Conservation (phyloP, 441 rosid genomes). For the Viola pubescens region DNA sequence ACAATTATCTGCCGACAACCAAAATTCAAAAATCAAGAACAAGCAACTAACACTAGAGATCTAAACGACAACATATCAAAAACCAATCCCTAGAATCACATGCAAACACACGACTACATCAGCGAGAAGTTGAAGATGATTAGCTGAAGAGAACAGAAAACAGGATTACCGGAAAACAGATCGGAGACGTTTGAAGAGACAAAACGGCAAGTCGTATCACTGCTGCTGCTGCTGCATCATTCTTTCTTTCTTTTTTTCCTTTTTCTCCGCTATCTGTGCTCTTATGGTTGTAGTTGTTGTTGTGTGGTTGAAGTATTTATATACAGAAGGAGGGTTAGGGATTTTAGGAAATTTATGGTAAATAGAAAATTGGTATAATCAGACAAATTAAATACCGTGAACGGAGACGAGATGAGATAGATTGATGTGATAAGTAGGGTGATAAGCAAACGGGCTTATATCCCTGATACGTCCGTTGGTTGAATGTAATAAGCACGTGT, state of each 20-base stretch:
- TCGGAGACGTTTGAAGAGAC: constrained; percentile 20
- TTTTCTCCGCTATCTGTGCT: background rate
- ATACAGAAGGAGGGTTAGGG: constrained; percentile 43
- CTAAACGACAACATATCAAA: constrained; percentile 7
- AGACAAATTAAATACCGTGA: constrained; percentile 37
- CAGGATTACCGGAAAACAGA: constrained; percentile 18
- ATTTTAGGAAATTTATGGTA: constrained; percentile 23
- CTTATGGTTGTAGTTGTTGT: background rate
- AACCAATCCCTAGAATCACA: constrained; percentile 4
- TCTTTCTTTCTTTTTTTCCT: constrained; percentile 15
- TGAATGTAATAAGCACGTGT: accelerated
- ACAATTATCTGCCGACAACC: constrained; percentile 3
- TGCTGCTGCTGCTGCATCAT: background rate
- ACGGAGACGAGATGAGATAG: constrained; percentile 32
- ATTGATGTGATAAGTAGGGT: constrained; percentile 8
- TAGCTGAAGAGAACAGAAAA: background rate
- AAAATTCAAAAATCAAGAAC: background rate
- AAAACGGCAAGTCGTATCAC: constrained; percentile 5
- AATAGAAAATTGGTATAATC: constrained; percentile 11
- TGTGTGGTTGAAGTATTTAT: constrained; percentile 33
- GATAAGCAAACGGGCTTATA: accelerated
- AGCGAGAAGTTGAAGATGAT: background rate
- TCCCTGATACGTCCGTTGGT: accelerated
- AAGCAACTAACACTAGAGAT: constrained; percentile 14
- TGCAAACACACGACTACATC: background rate